phyloP scores from a whole-genome alignment of 2,329 filamentous ascomycete species.

The Colletotrichum agaves region DNA sequence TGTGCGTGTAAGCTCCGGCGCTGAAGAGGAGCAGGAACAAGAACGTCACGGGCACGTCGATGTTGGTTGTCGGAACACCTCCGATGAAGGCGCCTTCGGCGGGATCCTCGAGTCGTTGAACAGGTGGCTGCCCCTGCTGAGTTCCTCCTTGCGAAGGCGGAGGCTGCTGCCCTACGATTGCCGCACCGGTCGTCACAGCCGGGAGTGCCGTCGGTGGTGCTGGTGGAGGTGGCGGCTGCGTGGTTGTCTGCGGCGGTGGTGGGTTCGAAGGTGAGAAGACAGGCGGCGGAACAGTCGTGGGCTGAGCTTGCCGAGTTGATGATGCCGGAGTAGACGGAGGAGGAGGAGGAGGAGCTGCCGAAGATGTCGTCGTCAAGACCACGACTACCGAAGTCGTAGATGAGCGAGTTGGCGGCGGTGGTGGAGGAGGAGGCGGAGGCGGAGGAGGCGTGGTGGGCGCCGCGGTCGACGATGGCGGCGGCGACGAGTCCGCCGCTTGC shows the following conservation, averaged over 20 bases:
- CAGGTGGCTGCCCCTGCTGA: constrained; percentile 8
- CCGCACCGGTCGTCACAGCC: constrained; percentile 11
- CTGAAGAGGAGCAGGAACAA: constrained; percentile 43
- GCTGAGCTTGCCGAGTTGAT: background rate
- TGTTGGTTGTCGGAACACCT: constrained; percentile 26
- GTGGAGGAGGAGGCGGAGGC: constrained; percentile 2
- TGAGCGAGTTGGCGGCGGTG: constrained; percentile 2
- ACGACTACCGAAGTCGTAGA: background rate
- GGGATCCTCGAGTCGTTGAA: constrained; percentile 16
- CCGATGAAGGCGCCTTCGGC: constrained; percentile 28
- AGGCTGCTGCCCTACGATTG: background rate
- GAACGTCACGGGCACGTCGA: constrained; percentile 41
- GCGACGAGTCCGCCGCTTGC: constrained; percentile 4
- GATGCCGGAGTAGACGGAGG: background rate
- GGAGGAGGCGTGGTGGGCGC: background rate
- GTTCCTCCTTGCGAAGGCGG: constrained; percentile 1
- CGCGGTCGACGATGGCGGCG: background rate
- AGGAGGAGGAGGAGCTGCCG: background rate
- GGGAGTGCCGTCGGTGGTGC: constrained; percentile 17
- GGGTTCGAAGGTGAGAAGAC: constrained; percentile 3
- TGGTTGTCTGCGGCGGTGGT: background rate
- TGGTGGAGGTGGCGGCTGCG: background rate
- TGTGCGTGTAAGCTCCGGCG: constrained; percentile 42
- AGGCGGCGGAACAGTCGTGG: background rate
- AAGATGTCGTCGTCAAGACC: background rate